Conservation (phyloP, 164 flowering plant species). For the Liquidambar formosana region DNA sequence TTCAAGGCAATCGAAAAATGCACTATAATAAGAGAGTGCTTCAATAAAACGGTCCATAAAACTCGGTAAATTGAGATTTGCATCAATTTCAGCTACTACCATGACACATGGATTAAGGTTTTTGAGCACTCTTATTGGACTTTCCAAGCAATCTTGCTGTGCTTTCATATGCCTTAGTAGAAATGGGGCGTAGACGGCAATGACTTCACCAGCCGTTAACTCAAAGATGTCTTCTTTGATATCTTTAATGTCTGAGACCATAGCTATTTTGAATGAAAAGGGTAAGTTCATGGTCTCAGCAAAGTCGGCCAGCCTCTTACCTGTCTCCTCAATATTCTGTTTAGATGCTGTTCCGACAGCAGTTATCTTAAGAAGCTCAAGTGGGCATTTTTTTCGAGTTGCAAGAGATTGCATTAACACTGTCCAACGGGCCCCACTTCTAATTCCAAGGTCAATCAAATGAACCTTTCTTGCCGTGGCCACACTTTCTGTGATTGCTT, state of each 20-base stretch:
- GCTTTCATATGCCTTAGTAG: slow-evolving; percentile 25
- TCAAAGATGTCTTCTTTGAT: slow-evolving; percentile 40
- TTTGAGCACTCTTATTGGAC: slow-evolving; percentile 41
- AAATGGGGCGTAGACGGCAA: slow-evolving; percentile 34
- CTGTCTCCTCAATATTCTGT: slow-evolving; percentile 23
- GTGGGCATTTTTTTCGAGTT: slow-evolving; percentile 11
- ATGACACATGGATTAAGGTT: slow-evolving; percentile 44
- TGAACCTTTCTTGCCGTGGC: slow-evolving; percentile 39
- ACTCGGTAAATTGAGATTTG: slow-evolving; percentile 44
- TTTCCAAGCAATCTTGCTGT: slow-evolving; percentile 31
- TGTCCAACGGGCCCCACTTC: slow-evolving; percentile 36
- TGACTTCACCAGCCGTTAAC: slow-evolving; percentile 37
- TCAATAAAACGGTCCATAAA: slow-evolving; percentile 54
- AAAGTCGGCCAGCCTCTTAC: slow-evolving; percentile 29
- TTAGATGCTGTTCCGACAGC: slow-evolving; percentile 26
- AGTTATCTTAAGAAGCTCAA: slow-evolving; percentile 48
- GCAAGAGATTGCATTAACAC: slow-evolving; percentile 52
- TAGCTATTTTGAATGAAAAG: slow-evolving; percentile 28
- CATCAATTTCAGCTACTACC: slow-evolving; percentile 52
- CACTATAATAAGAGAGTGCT: slow-evolving; percentile 49
- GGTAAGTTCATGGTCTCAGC: slow-evolving; percentile 32
- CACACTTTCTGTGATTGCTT: slow-evolving; percentile 43
- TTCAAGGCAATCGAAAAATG: slow-evolving; percentile 47
- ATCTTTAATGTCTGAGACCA: slow-evolving; percentile 34
- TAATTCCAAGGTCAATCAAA: slow-evolving; percentile 42